Evolutionary conservation across 768 basidiomycete genomes (phyloP).

Genomic region (Symmetrospora coprosmae): DNA sequence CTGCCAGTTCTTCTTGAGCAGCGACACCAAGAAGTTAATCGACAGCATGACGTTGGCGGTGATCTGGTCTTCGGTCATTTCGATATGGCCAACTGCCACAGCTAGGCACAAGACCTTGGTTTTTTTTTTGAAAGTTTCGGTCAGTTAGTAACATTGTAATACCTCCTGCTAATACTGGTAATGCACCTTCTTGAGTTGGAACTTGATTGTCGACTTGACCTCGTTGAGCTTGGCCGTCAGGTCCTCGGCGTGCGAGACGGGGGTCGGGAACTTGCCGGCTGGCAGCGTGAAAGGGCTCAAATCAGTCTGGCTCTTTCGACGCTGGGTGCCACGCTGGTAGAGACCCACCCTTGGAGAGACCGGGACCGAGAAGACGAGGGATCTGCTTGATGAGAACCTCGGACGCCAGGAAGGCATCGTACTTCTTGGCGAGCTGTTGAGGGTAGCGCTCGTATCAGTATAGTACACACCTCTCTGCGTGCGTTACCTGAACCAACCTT

Average conservation of each 20-base stretch:
- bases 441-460: too few relatives aligned
- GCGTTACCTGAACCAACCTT: too few relatives aligned
- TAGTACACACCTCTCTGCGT: too few relatives aligned
- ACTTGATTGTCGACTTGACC: constrained; percentile 94
- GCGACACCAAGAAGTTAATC: constrained; percentile 98
- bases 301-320: not conserved
- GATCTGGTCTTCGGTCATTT: constrained; percentile 96
- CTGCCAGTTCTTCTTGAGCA: constrained; percentile 98
- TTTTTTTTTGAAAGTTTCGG: not conserved
- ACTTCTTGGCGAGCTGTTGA: constrained; percentile 91
- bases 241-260: constrained; percentile 84
- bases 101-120: constrained; percentile 88
- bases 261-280: constrained; percentile 99
- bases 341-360: constrained; percentile 84
- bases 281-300: not conserved
- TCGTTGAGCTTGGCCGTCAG: constrained; percentile 76
- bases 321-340: not conserved
- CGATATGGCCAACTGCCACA: constrained; percentile 92
- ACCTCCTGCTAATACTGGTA: too few relatives aligned
- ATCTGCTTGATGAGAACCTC: constrained; percentile 99
- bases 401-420: constrained; percentile 95
- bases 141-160: too few relatives aligned
- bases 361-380: constrained; percentile 96
- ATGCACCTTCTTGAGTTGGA: constrained; percentile 27
- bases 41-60: constrained; percentile 95